Evolutionary conservation across 108 stramenopile genomes (phyloP).

Genomic region (Fragilariopsis cylindrus): DNA sequence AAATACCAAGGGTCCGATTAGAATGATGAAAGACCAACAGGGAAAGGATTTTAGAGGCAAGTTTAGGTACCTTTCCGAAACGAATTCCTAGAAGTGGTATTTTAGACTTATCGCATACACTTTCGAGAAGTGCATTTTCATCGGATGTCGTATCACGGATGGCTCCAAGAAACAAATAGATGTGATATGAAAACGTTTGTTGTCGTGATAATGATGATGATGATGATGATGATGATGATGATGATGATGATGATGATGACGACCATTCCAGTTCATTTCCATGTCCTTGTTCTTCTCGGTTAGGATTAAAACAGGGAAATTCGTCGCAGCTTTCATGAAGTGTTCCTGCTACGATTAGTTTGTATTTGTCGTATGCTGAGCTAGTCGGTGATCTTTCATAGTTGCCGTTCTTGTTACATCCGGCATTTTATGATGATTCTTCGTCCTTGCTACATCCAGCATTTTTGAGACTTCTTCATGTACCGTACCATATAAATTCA

Average conservation of each 20-base stretch:
- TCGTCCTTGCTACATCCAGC: too few species aligned
- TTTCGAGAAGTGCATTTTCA: conserved; percentile 50
- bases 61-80: conserved; percentile 71
- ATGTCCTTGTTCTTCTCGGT: background rate
- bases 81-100: conserved; percentile 60
- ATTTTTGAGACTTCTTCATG: too few species aligned
- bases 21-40: conserved; percentile 64
- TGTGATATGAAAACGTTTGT: conserved; percentile 16
- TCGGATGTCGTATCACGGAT: conserved; percentile 67
- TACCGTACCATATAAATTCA: too few species aligned
- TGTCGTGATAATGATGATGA: conserved; percentile 1
- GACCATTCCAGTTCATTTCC: background rate
- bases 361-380: background rate
- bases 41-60: conserved; percentile 75
- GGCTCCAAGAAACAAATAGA: conserved; percentile 70
- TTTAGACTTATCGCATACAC: conserved; percentile 32
- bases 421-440: background rate
- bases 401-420: background rate
- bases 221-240: background rate
- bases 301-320: conserved; percentile 59
- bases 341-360: conserved; percentile 44
- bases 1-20: conserved; percentile 29
- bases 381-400: background rate
- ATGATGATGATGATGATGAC: background rate
- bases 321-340: conserved; percentile 77